Base-by-base conservation (phyloP, 2,329 filamentous ascomycete species). In the Aspergillus phoenicis region DNA sequence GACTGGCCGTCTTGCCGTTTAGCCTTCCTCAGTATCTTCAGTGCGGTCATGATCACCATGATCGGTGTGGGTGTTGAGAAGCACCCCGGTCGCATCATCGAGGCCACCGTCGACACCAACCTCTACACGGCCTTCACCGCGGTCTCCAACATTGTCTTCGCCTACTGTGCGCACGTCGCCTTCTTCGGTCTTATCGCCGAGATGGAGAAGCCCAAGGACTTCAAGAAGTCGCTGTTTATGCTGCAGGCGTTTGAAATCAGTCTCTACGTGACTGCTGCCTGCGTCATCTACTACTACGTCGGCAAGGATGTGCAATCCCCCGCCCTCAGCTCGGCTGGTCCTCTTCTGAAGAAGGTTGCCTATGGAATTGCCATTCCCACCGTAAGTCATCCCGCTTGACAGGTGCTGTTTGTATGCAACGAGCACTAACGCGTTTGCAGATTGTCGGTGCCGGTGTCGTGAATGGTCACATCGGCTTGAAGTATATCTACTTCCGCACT, bases 361-460 rank as follows among this genome's bases (percentile, higher is more conserved):
- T 91, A 86, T 75, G 87, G 86, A 22, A 77, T 91, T 58, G 88
- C 88, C 1, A 81, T 88, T 3, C 88, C 88, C 8, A 89, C 89
- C 3, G 73, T 76, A 55, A 30, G 20, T 20, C 20, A 20, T 20
- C 20, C 20, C 20, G 2, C 20, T 20, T 20, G 20, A 20, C 20
- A 20, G 20, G 20, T 20, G 20, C 20, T 20, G 20, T 20, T 20
- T 20, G 20, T 20, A 20, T 20, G 20, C 20, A 20, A 20, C 20
- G 10, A 13, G 22, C 5, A 11, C 45, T 62, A 13, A 57, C 11
- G 8, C 5, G 15, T 8, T 13, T 17, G 7, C 55, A 74, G 72
- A 90, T 90, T 61, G 78, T 90, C 36, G 84, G 91, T 52, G 85
- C 87, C 0, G 89, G 88, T 51, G 87, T 90, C 5, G 87, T 91